phyloP scores from a whole-genome alignment of 371 early-diverging fungal species.

The Syncephalastrum contaminatum region DNA sequence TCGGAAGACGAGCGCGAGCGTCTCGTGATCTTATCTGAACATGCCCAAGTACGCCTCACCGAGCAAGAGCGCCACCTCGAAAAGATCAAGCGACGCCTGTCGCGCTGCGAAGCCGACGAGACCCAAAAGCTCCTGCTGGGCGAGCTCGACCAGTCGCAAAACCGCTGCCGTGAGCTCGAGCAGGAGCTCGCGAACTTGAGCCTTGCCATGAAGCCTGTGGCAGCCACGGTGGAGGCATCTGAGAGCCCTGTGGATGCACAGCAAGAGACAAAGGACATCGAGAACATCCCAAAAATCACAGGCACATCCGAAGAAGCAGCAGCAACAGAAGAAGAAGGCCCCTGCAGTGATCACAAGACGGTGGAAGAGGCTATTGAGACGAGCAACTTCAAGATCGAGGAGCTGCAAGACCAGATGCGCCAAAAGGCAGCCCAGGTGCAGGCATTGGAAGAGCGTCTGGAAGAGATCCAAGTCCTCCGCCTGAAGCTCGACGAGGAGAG shows the following conservation, averaged over 20 bases:
- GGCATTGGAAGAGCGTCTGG: slow-evolving; percentile 16
- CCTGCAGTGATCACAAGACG: slow-evolving; percentile 1
- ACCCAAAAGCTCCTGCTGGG: slow-evolving; percentile 9
- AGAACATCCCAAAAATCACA: slow-evolving; percentile 1
- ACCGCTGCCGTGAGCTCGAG: slow-evolving; percentile 14
- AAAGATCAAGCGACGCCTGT: slow-evolving; percentile 9
- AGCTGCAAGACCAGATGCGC: slow-evolving; percentile 10
- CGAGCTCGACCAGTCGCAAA: slow-evolving; percentile 16
- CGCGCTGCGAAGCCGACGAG: slow-evolving; percentile 5
- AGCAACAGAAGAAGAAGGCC: neutral
- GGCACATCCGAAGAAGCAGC: neutral
- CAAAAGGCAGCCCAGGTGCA: slow-evolving; percentile 19
- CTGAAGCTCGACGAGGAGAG: slow-evolving; percentile 19
- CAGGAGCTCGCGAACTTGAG: slow-evolving; percentile 8
- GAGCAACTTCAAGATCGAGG: slow-evolving; percentile 1
- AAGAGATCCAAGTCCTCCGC: slow-evolving; percentile 27
- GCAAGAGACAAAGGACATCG: neutral
- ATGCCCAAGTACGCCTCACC: slow-evolving; percentile 12
- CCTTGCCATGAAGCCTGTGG: neutral
- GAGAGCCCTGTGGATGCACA: no score
- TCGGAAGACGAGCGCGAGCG: slow-evolving; percentile 9
- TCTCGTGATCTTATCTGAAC: slow-evolving; percentile 1
- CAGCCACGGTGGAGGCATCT: neutral
- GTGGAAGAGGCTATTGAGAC: slow-evolving; percentile 6
- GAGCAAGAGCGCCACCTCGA: slow-evolving; percentile 17